Percentiles rank a stretch among this genome's conserved stretches.
These are phyloP conservation scores for Tolypocladium pustulatum DNA, from an alignment of 2,329 filamentous ascomycete species.

Conservation along the genomic window DNA sequence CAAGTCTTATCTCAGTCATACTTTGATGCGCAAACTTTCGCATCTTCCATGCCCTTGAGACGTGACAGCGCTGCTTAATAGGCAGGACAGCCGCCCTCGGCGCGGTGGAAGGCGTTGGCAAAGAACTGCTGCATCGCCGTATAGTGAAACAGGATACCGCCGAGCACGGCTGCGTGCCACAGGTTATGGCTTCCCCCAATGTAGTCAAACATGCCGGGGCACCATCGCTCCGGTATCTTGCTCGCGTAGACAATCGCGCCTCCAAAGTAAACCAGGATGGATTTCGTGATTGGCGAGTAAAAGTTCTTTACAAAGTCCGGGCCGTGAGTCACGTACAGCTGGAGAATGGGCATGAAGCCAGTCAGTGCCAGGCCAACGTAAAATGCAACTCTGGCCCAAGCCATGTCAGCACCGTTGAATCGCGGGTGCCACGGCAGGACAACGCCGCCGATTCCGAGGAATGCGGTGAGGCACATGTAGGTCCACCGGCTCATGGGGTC, in stretches of 20 bases:
- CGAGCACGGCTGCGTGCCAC: slow-evolving; percentile 90
- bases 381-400: slow-evolving; percentile 85
- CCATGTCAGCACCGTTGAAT: slow-evolving; percentile 89
- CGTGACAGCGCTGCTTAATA: slow-evolving; percentile 25
- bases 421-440: slow-evolving; percentile 92
- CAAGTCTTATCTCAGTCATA: background rate
- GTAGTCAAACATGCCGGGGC: slow-evolving; percentile 89
- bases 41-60: background rate
- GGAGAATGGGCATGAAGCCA: slow-evolving; percentile 78
- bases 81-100: slow-evolving; percentile 46
- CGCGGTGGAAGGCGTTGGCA: slow-evolving; percentile 60
- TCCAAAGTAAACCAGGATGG: slow-evolving; percentile 71
- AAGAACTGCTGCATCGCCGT: slow-evolving; percentile 95
- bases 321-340: slow-evolving; percentile 70
- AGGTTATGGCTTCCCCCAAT: slow-evolving; percentile 93
- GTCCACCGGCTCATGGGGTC: slow-evolving; percentile 77
- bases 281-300: slow-evolving; percentile 80
- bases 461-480: slow-evolving; percentile 74
- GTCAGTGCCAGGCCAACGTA: slow-evolving; percentile 81
- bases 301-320: slow-evolving; percentile 76
- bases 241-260: slow-evolving; percentile 84
- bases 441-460: slow-evolving; percentile 76
- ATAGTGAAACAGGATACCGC: slow-evolving; percentile 96
- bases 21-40: background rate
- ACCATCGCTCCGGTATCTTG: slow-evolving; percentile 88